Conservation (phyloP, 2,329 filamentous ascomycete species). For the Diaporthe ilicicola region DNA sequence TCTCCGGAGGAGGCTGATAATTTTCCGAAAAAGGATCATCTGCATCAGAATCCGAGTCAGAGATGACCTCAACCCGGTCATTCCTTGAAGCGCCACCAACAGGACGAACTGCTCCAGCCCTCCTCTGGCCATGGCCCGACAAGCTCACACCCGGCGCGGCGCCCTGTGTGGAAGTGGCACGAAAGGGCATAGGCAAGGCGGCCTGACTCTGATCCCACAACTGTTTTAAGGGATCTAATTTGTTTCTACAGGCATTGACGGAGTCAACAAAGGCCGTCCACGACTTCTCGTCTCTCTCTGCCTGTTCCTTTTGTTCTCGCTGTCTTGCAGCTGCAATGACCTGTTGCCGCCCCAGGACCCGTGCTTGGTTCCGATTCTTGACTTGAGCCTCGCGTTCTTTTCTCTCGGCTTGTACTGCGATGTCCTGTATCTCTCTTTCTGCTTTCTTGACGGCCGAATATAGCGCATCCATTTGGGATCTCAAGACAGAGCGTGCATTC, state of each 20-base stretch:
- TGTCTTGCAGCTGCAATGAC: neutral
- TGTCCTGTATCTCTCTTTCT: neutral
- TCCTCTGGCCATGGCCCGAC: neutral
- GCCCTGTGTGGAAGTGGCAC: neutral
- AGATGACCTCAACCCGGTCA: neutral
- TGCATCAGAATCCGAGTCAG: neutral
- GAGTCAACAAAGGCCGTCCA: neutral
- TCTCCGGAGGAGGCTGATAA: neutral
- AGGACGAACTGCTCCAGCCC: neutral
- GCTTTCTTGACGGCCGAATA: neutral
- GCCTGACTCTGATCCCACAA: constrained; percentile 10
- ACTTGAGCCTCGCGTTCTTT: neutral
- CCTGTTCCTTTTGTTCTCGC: constrained; percentile 6
- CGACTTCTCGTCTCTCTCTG: neutral
- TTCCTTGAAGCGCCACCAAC: neutral
- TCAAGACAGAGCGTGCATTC: neutral
- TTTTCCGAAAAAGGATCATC: neutral
- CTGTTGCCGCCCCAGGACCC: neutral
- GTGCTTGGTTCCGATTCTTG: neutral
- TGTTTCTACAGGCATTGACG: neutral
- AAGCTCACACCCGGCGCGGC: neutral
- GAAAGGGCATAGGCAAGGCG: neutral
- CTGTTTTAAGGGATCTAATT: constrained; percentile 1
- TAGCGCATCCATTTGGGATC: constrained; percentile 11
- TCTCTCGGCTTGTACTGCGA: neutral